phyloP scores from a whole-genome alignment of 306 rosid genomes.

The Macrotyloma uniflorum region DNA sequence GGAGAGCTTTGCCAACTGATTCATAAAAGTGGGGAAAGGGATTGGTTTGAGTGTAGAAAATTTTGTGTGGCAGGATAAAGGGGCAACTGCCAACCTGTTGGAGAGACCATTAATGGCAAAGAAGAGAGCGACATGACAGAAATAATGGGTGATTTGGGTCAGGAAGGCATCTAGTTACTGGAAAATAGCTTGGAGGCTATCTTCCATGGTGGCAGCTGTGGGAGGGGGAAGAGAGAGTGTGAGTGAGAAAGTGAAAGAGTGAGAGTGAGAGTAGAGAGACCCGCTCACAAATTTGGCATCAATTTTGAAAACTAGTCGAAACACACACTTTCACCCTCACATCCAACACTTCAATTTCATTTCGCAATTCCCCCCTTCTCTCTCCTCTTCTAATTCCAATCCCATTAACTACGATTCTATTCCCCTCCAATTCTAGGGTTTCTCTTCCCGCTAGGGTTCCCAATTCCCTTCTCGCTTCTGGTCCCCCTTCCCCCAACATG shows the following conservation, averaged over 20 bases:
- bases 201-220: neutral
- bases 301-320: constrained; percentile 64
- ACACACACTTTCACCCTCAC: no score
- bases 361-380: constrained; percentile 27
- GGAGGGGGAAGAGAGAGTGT: no score
- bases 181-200: neutral
- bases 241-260: neutral
- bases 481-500: constrained; percentile 42
- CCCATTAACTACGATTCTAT: neutral
- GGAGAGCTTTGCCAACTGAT: no score
- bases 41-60: no score
- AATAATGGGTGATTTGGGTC: neutral
- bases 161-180: neutral
- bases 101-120: no score
- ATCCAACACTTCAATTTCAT: constrained; percentile 21
- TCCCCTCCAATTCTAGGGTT: constrained; percentile 42
- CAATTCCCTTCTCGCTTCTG: neutral
- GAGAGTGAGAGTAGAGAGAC: constrained; percentile 6
- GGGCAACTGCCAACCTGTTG: no score
- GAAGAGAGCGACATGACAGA: no score
- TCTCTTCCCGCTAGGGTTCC: constrained; percentile 50
- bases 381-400: neutral
- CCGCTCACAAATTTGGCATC: constrained; percentile 59
- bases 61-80: no score
- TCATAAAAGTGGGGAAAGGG: no score